Evolutionary conservation across 2,329 filamentous ascomycete species (phyloP).

Genomic region (Pseudohalonectria lignicola): DNA sequence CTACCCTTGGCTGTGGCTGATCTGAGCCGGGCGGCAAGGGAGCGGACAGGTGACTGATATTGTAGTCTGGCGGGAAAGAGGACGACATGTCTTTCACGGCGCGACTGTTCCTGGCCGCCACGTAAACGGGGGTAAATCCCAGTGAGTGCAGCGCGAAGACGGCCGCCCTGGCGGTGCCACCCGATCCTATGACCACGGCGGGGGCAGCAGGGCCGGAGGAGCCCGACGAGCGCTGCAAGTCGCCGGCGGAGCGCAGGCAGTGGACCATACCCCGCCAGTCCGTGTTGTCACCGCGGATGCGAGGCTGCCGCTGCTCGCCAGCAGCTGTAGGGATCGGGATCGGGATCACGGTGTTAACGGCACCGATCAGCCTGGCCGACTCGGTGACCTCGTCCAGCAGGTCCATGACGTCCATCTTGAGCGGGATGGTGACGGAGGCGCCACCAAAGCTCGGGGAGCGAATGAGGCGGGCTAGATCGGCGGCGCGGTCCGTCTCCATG

Average conservation of each 20-base stretch:
- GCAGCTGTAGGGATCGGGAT: slow-evolving; percentile 23
- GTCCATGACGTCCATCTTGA: slow-evolving; percentile 81
- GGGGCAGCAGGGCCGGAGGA: slow-evolving; percentile 24
- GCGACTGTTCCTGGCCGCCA: slow-evolving; percentile 64
- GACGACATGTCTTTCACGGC: slow-evolving; percentile 58
- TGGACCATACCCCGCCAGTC: slow-evolving; percentile 91
- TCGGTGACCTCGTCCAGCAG: slow-evolving; percentile 71
- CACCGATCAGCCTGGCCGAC: slow-evolving; percentile 74
- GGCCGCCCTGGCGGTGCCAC: slow-evolving; percentile 84
- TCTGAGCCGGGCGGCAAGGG: slow-evolving; percentile 11
- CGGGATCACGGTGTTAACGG: slow-evolving; percentile 86
- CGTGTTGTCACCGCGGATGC: slow-evolving; percentile 79
- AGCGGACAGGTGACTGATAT: slow-evolving; percentile 50
- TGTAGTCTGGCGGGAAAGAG: slow-evolving; percentile 64
- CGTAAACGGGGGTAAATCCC: slow-evolving; percentile 75
- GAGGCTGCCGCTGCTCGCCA: slow-evolving; percentile 22
- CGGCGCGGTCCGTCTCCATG: slow-evolving; percentile 59
- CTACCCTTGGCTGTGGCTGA: slow-evolving; percentile 49
- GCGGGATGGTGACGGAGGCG: slow-evolving; percentile 87
- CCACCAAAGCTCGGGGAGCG: slow-evolving; percentile 71
- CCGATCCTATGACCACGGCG: slow-evolving; percentile 79
- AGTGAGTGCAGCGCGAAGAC: slow-evolving; percentile 80
- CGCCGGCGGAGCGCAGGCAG: slow-evolving; percentile 60
- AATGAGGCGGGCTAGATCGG: slow-evolving; percentile 54
- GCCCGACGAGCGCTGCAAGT: slow-evolving; percentile 23